Conservation (phyloP, 78 protist species). For the Chrysochromulina parva region DNA sequence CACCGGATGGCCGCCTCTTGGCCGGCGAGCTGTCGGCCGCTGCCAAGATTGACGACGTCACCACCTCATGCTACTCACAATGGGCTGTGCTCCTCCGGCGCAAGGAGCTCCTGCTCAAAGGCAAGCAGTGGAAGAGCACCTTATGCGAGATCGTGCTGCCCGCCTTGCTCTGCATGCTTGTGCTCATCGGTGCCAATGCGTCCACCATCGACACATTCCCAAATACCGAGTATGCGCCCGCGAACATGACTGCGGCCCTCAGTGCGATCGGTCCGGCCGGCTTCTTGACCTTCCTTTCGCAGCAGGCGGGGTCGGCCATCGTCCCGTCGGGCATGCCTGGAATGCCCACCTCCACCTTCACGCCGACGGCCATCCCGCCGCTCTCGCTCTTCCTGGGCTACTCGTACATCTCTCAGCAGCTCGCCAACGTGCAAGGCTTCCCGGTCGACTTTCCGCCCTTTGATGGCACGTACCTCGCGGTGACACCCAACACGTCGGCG, state of each 20-base stretch:
- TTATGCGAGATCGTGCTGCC: not conserved
- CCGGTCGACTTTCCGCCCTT: too few species aligned
- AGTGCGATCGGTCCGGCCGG: too few species aligned
- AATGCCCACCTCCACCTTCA: too few species aligned
- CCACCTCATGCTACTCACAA: too few species aligned
- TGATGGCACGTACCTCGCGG: not conserved
- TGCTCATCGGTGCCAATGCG: not conserved
- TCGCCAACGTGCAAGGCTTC: too few species aligned
- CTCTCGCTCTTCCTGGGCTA: not conserved
- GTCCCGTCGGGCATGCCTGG: too few species aligned
- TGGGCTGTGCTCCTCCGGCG: not conserved
- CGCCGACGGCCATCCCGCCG: not conserved
- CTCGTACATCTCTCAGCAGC: not conserved
- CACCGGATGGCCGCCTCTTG: too few species aligned
- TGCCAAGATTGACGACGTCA: too few species aligned
- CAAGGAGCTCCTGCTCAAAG: not conserved
- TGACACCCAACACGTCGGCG: not conserved
- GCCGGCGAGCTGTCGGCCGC: too few species aligned
- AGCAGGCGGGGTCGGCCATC: not conserved
- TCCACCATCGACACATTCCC: not conserved
- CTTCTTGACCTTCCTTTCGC: not conserved
- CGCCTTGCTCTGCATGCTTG: not conserved
- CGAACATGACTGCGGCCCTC: not conserved
- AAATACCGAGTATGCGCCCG: not conserved
- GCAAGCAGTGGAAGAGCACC: not conserved